These are phyloP conservation scores for Mycosphaerella arachidis DNA, from an alignment of 2,329 filamentous ascomycete genomes.

Conservation along the genomic window DNA sequence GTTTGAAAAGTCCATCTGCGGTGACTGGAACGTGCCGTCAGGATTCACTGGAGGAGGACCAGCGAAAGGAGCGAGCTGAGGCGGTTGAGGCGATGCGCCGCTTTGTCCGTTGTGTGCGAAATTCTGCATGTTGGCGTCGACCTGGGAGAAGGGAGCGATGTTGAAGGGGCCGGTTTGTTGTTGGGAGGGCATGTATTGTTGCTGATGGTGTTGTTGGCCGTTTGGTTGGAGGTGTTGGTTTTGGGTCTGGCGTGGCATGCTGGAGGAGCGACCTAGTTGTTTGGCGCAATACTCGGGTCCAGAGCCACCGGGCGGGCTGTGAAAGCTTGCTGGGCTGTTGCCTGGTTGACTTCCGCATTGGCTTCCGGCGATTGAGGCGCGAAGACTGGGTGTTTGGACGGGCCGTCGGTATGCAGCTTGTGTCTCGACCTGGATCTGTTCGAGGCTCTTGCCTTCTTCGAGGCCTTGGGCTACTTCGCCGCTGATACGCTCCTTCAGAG, in stretches of 20 bases:
- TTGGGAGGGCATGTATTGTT: constrained; percentile 20
- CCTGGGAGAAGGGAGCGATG: constrained; percentile 6
- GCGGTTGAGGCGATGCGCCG: constrained; percentile 6
- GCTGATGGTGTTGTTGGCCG: constrained; percentile 9
- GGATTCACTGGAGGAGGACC: not conserved
- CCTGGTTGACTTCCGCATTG: constrained; percentile 21
- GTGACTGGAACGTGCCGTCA: constrained; percentile 3
- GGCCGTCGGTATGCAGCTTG: constrained; percentile 33
- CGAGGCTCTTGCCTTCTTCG: constrained; percentile 32
- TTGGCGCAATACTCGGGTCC: constrained; percentile 14
- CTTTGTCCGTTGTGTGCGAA: not conserved
- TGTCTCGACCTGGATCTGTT: constrained; percentile 35
- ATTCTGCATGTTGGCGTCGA: constrained; percentile 6
- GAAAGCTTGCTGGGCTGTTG: constrained; percentile 29
- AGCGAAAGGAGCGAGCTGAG: constrained; percentile 3
- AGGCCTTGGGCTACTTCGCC: constrained; percentile 24
- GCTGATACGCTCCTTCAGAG: constrained; percentile 22
- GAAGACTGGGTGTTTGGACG: constrained; percentile 29
- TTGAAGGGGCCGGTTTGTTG: constrained; percentile 6
- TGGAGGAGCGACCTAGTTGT: constrained; percentile 5
- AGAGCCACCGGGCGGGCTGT: constrained; percentile 19
- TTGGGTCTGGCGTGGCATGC: constrained; percentile 13
- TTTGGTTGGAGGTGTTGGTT: constrained; percentile 11
- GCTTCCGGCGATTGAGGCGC: constrained; percentile 23
- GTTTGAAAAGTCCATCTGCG: constrained; percentile 7